phyloP scores from a whole-genome alignment of 495 filamentous ascomycete species.

The Penicillium subrubescens region DNA sequence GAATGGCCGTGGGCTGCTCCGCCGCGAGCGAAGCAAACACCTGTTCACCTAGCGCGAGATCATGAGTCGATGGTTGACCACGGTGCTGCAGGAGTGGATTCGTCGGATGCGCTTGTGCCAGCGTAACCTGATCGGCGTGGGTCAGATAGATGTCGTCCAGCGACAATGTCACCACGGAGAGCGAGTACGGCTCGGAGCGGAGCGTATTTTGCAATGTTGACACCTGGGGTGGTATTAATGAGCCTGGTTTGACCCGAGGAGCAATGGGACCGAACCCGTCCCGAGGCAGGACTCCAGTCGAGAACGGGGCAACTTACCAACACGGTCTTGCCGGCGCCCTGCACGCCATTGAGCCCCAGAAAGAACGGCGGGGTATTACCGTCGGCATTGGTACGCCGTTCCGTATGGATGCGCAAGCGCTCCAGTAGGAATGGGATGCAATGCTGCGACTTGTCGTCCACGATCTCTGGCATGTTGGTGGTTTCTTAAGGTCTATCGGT shows the following conservation, averaged over 20 bases:
- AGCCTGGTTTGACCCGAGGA: constrained; percentile 4
- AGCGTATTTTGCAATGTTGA: constrained; percentile 68
- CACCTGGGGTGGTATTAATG: constrained; percentile 45
- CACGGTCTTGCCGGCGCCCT: constrained; percentile 91
- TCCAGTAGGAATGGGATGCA: constrained; percentile 84
- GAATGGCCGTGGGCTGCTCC: constrained; percentile 60
- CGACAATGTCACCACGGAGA: constrained; percentile 76
- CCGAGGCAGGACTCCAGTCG: constrained; percentile 8
- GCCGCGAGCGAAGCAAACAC: constrained; percentile 64
- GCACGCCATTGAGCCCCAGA: constrained; percentile 66
- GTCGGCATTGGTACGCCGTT: constrained; percentile 30
- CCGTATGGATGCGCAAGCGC: constrained; percentile 56
- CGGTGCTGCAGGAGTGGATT: constrained; percentile 82
- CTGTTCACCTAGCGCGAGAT: constrained; percentile 62
- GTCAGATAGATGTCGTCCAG: constrained; percentile 92
- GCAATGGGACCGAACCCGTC: constrained; percentile 7
- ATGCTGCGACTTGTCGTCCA: constrained; percentile 85
- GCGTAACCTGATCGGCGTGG: constrained; percentile 67
- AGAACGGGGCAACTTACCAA: constrained; percentile 52
- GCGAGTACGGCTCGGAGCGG: constrained; percentile 61
- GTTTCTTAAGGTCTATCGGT: constrained; percentile 10
- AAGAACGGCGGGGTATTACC: constrained; percentile 57
- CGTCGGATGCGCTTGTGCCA: constrained; percentile 61
- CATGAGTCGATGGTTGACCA: constrained; percentile 86
- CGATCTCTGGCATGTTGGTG: constrained; percentile 52